These are phyloP conservation scores for Podosphaera aphanis DNA, from an alignment of 2,329 filamentous ascomycete species.

Conservation along the genomic window DNA sequence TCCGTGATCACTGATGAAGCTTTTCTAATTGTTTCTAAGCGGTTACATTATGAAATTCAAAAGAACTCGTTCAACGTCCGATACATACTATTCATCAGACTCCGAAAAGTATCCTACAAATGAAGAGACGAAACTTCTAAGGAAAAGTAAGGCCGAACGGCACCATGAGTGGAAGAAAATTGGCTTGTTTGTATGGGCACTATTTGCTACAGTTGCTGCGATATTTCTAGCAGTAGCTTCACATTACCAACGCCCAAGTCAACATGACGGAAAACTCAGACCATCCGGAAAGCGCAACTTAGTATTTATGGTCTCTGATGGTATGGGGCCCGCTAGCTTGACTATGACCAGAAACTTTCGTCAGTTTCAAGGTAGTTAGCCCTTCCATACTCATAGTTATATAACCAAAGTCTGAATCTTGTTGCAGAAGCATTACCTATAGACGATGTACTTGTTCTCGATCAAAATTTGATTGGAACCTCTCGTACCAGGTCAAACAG, in stretches of 20 bases:
- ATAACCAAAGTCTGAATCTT: not conserved
- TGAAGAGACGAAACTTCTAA: conserved; percentile 19
- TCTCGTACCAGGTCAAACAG: conserved; percentile 67
- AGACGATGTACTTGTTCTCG: conserved; percentile 54
- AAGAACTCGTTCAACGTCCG: not conserved
- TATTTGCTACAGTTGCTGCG: conserved; percentile 55
- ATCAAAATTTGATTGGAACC: conserved; percentile 74
- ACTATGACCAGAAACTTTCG: conserved; percentile 69
- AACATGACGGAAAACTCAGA: conserved; percentile 5
- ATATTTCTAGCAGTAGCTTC: conserved; percentile 63
- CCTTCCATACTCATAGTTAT: not conserved
- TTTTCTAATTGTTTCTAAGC: not conserved
- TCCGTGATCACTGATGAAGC: not conserved
- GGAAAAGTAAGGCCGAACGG: conserved; percentile 12
- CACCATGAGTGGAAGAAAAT: conserved; percentile 48
- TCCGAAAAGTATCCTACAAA: conserved; percentile 29
- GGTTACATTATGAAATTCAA: not conserved
- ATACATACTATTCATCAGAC: conserved; percentile 26
- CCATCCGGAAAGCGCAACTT: conserved; percentile 61
- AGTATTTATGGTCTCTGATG: conserved; percentile 97
- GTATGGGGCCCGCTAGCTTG: conserved; percentile 87
- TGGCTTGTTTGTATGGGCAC: conserved; percentile 59
- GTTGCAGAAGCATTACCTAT: conserved; percentile 37
- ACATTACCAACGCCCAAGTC: conserved; percentile 33
- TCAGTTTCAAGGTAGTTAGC: conserved; percentile 35